Evolutionary conservation across 2,329 filamentous ascomycete genomes (phyloP), one percentile per base, ranked within the genome.

Genomic region (Biscogniauxia mediterranea): DNA sequence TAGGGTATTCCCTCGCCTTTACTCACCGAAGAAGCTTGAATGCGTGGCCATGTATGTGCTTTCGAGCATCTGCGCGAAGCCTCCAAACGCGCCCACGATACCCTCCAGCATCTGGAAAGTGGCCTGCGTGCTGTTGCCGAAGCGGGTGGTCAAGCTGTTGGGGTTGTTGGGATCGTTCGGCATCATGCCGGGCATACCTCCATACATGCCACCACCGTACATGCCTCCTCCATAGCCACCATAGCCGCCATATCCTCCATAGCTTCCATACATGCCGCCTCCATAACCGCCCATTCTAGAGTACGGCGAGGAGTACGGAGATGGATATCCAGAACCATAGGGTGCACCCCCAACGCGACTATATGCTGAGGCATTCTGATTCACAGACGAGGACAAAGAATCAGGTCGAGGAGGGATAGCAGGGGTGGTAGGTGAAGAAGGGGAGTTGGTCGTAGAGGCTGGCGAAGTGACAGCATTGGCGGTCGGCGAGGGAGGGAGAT

Each of bases 1-100:
- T 26, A 23, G 54, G 42, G 56, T 19, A 26, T 2, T 49, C 21
- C 19, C 5, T 15, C 32, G 15, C 7, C 11, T 32, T 56, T 15
- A 78, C 89, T 71, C 85, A 97, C 93, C 93, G 72, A 98, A 99
- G 78, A 99, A 99, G 58, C 92, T 97, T 5, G 93, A 97, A 77
- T 99, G 95, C 0, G 95, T 99, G 28, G 96, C 95, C 96, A 99
- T 99, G 72, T 97, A 99, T 11, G 95, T 98, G 81, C 95, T 98
- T 79, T 99, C 95, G 26, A 99, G 84, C 95, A 99, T 99, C 80
- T 99, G 95, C 13, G 96, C 92, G 74, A 99, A 98, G 0, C 96
- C 95, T 20, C 93, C 93, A 80, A 99, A 99, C 2, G 95, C 93
- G 23, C 92, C 92, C 15, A 99, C 95, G 61, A 99, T 91, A 69